Base-by-base conservation (phyloP, 176 grass and related monocot species). In the Cymbopogon citratus region DNA sequence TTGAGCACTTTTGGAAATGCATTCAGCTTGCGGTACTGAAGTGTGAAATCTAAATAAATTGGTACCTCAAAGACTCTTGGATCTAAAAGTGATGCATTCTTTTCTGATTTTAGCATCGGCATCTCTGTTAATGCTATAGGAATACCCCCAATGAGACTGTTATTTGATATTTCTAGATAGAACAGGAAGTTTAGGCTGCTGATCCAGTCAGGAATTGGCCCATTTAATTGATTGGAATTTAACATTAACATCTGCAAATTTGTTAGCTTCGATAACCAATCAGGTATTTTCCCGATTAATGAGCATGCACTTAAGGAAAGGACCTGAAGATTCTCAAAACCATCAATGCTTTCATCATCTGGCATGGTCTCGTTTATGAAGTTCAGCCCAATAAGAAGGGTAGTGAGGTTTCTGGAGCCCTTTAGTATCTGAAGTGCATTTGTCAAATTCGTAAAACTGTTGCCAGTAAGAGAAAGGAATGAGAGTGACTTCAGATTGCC, bases 201-300 rank as follows among this genome's bases (percentile, higher is more conserved):
- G 0, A 91, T 78, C 85, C 85, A 88, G 64, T 44, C 46, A 13
- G 89, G 89, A 66, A 78, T 78, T 7, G 25, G 0, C 5, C 89
- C 77, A 0, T 27, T 74, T 2, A 91, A 45, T 16, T 78, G 49
- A 85, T 91, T 91, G 3, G 31, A 33, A 33, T 1, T 2, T 33
- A 91, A 63, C 12, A 51, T 12, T n/a, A 91, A 16, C 33, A 91
- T 27, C 39, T 25, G 73, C 66, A 91, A 69, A 39, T 85, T 91
- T 15, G 3, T 38, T 0, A 91, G 25, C 24, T 88, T 85, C 0
- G 57, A 81, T 81, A 91, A 3, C 81, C 89, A 91, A 60, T 1
- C 2, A 1, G 89, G 85, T 62, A 91, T 61, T 39, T 15, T 34
- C 16, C 89, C 89, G 31, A 33, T 2, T 3, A 33, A 33, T 33